A percentile compares a stretch with the other conserved stretches of the same genome.
Conservation (phyloP, 306 rosid genomes). For the Aeschynomene evenia region DNA sequence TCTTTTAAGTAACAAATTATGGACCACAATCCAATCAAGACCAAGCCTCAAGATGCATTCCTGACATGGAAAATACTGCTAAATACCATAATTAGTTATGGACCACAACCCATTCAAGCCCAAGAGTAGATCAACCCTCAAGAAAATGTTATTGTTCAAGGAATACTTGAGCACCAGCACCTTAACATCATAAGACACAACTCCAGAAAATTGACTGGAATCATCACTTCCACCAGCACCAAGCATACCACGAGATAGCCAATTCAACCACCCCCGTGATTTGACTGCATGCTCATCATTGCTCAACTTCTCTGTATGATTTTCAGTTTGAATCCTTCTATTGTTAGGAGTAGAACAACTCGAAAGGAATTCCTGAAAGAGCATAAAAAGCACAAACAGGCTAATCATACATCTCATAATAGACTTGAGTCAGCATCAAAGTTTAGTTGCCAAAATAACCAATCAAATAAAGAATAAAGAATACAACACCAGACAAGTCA, state of each 20-base stretch:
- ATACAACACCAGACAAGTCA: constrained; percentile 14
- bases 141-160: not conserved
- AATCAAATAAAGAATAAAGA: constrained; percentile 21
- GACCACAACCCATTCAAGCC: constrained; percentile 6
- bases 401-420: constrained; percentile 15
- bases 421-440: not conserved
- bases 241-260: constrained; percentile 98
- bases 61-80: not conserved
- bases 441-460: constrained; percentile 21
- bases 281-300: constrained; percentile 64
- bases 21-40: not conserved
- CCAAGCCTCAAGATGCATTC: not conserved
- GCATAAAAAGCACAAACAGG: not conserved
- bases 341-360: constrained; percentile 43
- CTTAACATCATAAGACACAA: constrained; percentile 90
- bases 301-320: constrained; percentile 46
- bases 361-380: constrained; percentile 56
- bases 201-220: constrained; percentile 93
- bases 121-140: not conserved
- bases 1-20: not conserved
- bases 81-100: not conserved
- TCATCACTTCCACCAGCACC: constrained; percentile 99
- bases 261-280: constrained; percentile 90
- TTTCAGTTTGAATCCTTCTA: constrained; percentile 35
- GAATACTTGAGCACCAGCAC: constrained; percentile 39